A percentile compares a stretch with the other conserved stretches of the same genome.
Evolutionary conservation across 441 rosid species (phyloP).

Genomic region (Caryocar brasiliense): DNA sequence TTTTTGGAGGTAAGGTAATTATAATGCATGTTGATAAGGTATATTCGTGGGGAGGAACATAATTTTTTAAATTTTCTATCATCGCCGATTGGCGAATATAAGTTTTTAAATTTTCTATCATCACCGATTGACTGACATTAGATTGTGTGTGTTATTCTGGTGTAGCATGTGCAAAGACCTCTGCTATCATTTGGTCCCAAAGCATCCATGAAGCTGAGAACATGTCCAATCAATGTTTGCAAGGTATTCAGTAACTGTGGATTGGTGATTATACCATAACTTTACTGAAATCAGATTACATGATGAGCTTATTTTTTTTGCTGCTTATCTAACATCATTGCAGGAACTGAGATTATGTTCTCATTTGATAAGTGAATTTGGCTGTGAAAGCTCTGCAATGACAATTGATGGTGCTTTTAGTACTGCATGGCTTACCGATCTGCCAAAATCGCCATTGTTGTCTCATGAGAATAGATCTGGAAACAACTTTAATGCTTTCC

Average conservation of each 20-base stretch:
- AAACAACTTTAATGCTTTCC: slow-evolving; percentile 37
- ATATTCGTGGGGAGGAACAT: no score
- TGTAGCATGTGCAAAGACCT: slow-evolving; percentile 93
- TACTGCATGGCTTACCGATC: slow-evolving; percentile 75
- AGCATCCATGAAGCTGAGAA: slow-evolving; percentile 65
- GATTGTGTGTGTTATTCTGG: slow-evolving; percentile 10
- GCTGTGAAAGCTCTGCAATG: slow-evolving; percentile 54
- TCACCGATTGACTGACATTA: no score
- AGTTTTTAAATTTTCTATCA: no score
- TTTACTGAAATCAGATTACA: background rate
- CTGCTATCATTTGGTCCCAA: slow-evolving; percentile 90
- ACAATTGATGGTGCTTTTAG: slow-evolving; percentile 64
- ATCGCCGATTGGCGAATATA: no score
- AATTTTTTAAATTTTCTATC: no score
- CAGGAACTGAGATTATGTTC: slow-evolving; percentile 83
- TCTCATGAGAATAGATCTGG: slow-evolving; percentile 46
- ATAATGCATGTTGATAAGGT: no score
- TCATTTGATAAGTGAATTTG: slow-evolving; percentile 62
- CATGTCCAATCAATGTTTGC: slow-evolving; percentile 82
- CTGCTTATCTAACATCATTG: slow-evolving; percentile 16
- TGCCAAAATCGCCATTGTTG: slow-evolving; percentile 45
- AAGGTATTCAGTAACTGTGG: slow-evolving; percentile 51
- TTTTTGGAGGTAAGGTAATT: no score
- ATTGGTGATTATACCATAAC: slow-evolving; percentile 4
- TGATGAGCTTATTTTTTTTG: slow-evolving; percentile 6